Percentiles rank a stretch among this genome's conserved stretches.
These are phyloP conservation scores for Nakazawaea sp. DNA, from an alignment of 805 yeast genomes.

Conservation along the genomic window DNA sequence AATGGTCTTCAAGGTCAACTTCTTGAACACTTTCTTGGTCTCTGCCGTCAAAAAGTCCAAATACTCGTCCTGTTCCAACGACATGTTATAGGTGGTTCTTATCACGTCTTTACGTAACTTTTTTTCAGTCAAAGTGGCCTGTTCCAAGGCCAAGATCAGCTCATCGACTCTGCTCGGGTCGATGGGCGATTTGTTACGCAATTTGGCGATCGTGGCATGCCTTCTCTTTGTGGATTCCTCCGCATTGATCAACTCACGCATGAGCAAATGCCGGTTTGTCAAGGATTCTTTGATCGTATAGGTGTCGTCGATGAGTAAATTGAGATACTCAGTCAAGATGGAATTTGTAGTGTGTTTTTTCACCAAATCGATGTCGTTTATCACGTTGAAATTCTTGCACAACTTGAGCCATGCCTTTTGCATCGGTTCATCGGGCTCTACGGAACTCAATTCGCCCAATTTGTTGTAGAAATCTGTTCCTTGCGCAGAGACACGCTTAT, in stretches of 20 bases:
- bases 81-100: constrained; percentile 80
- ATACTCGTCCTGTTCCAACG: constrained; percentile 62
- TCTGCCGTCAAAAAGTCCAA: constrained; percentile 50
- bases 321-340: constrained; percentile 68
- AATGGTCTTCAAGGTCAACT: constrained; percentile 61
- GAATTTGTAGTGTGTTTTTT: constrained; percentile 70
- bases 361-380: constrained; percentile 72
- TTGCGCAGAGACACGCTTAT: constrained; percentile 50
- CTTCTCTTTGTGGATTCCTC: constrained; percentile 65
- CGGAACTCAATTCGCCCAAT: constrained; percentile 33
- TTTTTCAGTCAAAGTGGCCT: constrained; percentile 70
- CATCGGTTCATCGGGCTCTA: constrained; percentile 59
- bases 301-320: constrained; percentile 61
- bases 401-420: constrained; percentile 71
- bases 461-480: constrained; percentile 49
- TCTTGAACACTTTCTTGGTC: constrained; percentile 47
- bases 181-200: constrained; percentile 65
- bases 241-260: constrained; percentile 82
- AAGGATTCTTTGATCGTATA: constrained; percentile 87
- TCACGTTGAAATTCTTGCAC: constrained; percentile 57
- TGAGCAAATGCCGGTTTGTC: constrained; percentile 85
- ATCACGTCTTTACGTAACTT: constrained; percentile 71
- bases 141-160: constrained; percentile 72
- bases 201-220: constrained; percentile 64
- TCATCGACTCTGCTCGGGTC: constrained; percentile 90